Percentiles rank a stretch among this genome's conserved stretches.
Evolutionary conservation across 1,284 basidiomycete genomes (phyloP).

Genomic region (Mrakiaceae sp.): DNA sequence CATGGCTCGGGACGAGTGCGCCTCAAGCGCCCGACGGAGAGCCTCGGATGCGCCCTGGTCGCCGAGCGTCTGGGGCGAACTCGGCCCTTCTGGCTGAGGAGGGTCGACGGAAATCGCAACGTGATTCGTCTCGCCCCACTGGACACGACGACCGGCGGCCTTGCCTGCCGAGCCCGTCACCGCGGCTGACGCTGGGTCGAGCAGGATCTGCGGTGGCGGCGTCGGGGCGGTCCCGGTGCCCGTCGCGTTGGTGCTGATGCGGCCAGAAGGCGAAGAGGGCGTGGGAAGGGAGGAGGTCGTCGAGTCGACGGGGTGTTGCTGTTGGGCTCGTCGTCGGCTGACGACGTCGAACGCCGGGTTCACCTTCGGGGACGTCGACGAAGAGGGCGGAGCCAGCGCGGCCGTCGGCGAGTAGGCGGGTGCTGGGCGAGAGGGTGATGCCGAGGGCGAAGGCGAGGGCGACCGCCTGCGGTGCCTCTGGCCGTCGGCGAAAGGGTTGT

Average conservation of each 20-base stretch:
- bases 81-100: neutral
- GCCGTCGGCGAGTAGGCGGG: neutral
- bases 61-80: conserved; percentile 4
- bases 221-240: neutral
- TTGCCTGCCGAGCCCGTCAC: neutral
- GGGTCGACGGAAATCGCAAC: conserved; percentile 2
- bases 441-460: neutral
- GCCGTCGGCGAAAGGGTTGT: conserved; percentile 10
- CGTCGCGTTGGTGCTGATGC: neutral
- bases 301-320: neutral
- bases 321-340: neutral
- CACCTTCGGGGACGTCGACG: neutral
- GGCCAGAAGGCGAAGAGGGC: neutral
- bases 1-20: neutral
- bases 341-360: neutral
- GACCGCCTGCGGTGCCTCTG: neutral
- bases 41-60: conserved; percentile 13
- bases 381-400: neutral
- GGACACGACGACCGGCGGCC: conserved; percentile 6
- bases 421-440: neutral
- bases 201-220: too few relatives aligned
- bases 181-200: too few relatives aligned
- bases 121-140: conserved; percentile 6
- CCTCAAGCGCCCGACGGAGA: conserved; percentile 9
- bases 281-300: neutral